These are phyloP conservation scores for Asterochloris sp. DNA, from an alignment of 139 green algal species.

Conservation along the genomic window DNA sequence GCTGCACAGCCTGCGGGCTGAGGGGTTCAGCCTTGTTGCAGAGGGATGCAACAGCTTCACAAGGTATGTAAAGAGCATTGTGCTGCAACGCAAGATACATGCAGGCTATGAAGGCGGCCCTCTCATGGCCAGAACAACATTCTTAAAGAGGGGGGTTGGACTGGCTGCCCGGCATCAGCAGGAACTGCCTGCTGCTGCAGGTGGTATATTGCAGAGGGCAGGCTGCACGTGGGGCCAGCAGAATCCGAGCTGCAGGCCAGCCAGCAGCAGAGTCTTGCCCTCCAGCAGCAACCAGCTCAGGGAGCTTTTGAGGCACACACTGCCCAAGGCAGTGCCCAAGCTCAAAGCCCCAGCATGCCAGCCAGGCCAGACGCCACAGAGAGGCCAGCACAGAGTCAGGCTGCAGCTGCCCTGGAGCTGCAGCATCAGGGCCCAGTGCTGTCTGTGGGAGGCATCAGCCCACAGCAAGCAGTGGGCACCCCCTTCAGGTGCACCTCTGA, in stretches of 20 bases:
- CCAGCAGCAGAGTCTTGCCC: not conserved
- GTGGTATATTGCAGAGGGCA: slow-evolving; percentile 18
- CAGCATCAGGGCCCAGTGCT: no score
- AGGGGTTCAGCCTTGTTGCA: slow-evolving; percentile 35
- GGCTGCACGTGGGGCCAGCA: not conserved
- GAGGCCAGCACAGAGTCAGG: no score
- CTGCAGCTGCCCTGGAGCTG: no score
- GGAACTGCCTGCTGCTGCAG: not conserved
- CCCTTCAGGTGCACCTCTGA: no score
- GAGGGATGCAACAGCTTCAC: slow-evolving; percentile 40
- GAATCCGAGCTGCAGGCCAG: slow-evolving; percentile 10
- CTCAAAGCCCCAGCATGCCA: no score
- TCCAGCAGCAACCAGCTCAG: not conserved
- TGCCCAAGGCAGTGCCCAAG: not conserved
- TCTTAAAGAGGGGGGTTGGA: not conserved
- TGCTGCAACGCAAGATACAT: not conserved
- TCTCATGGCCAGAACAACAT: not conserved
- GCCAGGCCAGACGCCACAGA: no score
- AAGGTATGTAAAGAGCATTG: slow-evolving; percentile 19
- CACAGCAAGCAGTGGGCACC: no score
- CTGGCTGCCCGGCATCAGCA: not conserved
- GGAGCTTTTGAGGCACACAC: not conserved
- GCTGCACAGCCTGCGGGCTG: slow-evolving; percentile 12
- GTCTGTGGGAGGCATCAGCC: no score
- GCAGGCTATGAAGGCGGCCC: not conserved